Evolutionary conservation across 2,329 filamentous ascomycete species (phyloP), one percentile per base, ranked within the genome.

Genomic region (Ascochyta lentis): DNA sequence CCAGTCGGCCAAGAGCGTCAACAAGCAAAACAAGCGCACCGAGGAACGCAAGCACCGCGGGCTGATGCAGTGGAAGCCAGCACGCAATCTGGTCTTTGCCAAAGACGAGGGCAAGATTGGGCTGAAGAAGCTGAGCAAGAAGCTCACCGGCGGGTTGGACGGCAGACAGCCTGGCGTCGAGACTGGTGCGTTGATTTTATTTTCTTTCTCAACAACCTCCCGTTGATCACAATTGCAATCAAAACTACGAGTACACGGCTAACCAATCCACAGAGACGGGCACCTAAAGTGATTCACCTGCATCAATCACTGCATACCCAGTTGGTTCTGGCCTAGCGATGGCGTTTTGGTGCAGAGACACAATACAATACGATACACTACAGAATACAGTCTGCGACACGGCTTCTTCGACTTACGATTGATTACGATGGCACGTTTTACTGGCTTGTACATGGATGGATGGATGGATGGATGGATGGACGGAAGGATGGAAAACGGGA

Each of bases 31-130:
- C 70, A 86, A 89, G 60, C 87, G 90, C 43, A 78, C 79, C 41
- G 82, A 97, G 72, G 89, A 93, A 73, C 85, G 93, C 0, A 92
- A 93, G 77, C 92, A 97, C 65, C 84, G 93, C 10, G 94, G 94
- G 0, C 69, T 96, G 71, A 96, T 97, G 91, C 94, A 98, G 75
- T 98, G 93, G 92, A 90, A 88, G 69, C 93, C 94, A 0, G 90
- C 93, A 72, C 83, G 94, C 37, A 96, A 96, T 71, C 81, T 86
- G 22, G 86, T 88, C 63, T 98, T 97, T 74, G 93, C 89, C 39
- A 96, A 95, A 77, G 84, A 97, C 67, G 91, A 98, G 79, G 86
- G 90, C 0, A 89, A 89, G 67, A 93, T 88, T 77, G 91, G 90
- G 0, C 76, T 92, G 5, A 82, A 87, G 40, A 91, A 90, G 73